Conservation (phyloP, 805 yeast genomes). For the Clavispora carvajalis region DNA sequence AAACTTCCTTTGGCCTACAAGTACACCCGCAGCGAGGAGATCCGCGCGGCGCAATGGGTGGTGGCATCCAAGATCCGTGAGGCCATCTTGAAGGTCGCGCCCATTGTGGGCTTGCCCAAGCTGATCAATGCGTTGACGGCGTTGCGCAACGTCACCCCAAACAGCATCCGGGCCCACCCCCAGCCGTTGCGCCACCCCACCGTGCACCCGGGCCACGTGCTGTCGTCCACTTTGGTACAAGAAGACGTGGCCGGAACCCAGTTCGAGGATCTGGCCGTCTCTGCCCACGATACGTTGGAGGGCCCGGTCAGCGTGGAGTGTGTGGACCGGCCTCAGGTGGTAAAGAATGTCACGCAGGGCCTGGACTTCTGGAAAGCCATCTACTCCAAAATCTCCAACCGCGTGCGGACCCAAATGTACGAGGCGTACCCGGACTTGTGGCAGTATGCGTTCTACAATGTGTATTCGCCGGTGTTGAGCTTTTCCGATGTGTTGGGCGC, state of each 20-base stretch:
- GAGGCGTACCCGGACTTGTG: constrained; percentile 84
- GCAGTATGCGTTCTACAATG: constrained; percentile 64
- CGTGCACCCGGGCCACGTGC: constrained; percentile 30
- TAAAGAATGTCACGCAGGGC: constrained; percentile 45
- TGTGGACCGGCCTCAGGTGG: constrained; percentile 23
- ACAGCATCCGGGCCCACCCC: constrained; percentile 14
- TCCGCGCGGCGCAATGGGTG: constrained; percentile 27
- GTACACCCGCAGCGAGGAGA: constrained; percentile 28
- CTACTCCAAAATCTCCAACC: constrained; percentile 66
- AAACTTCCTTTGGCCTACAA: constrained; percentile 35
- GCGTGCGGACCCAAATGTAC: constrained; percentile 64
- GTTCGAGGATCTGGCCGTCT: constrained; percentile 20
- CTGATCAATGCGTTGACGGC: constrained; percentile 73
- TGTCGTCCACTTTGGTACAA: constrained; percentile 32
- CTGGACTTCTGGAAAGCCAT: constrained; percentile 63
- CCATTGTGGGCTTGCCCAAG: constrained; percentile 79
- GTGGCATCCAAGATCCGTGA: constrained; percentile 62
- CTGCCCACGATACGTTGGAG: constrained; percentile 32
- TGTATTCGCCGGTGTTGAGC: constrained; percentile 74
- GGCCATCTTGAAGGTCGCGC: constrained; percentile 70
- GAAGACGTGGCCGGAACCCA: constrained; percentile 37
- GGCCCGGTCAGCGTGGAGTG: constrained; percentile 34
- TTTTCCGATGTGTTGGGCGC: constrained; percentile 57
- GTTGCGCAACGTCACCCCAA: constrained; percentile 63
- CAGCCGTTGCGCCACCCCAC: constrained; percentile 24